phyloP scores from a whole-genome alignment of 495 filamentous ascomycete genomes.

The Lichenothelia convexa region DNA sequence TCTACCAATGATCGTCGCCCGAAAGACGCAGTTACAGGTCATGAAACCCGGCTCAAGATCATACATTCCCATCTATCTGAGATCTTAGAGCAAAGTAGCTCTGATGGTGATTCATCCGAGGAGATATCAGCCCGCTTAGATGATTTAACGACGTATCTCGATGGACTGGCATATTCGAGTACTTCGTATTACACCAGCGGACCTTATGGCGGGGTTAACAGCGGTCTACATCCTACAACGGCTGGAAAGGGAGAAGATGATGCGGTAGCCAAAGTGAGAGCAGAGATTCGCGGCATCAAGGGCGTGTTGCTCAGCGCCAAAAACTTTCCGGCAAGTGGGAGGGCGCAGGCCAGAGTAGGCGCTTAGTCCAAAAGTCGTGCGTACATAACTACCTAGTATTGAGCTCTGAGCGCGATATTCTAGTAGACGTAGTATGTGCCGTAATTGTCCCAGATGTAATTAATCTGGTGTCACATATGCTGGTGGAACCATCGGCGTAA shows the following conservation, averaged over 20 bases:
- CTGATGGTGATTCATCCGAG: conserved; percentile 2
- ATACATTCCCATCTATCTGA: conserved; percentile 35
- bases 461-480: too few species aligned
- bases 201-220: conserved; percentile 2
- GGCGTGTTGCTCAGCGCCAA: conserved; percentile 71
- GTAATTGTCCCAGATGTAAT: too few species aligned
- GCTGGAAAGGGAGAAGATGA: conserved; percentile 39
- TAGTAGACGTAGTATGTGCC: too few species aligned
- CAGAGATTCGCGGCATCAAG: conserved; percentile 83
- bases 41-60: conserved; percentile 28
- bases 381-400: too few species aligned
- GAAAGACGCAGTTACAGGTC: conserved; percentile 10
- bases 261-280: conserved; percentile 56
- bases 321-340: conserved; percentile 30
- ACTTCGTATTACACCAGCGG: conserved; percentile 1
- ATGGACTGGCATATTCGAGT: conserved; percentile 30
- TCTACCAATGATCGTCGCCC: conserved; percentile 2
- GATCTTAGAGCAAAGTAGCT: conserved; percentile 21
- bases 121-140: conserved; percentile 18
- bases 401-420: too few species aligned
- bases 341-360: too few species aligned
- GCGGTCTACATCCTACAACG: conserved; percentile 20
- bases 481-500: too few species aligned
- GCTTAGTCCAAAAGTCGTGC: too few species aligned
- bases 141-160: conserved; percentile 34